Percentiles rank a stretch among this genome's conserved stretches.
Evolutionary conservation across 805 yeast species (phyloP).

Genomic region (Candida oleophila): DNA sequence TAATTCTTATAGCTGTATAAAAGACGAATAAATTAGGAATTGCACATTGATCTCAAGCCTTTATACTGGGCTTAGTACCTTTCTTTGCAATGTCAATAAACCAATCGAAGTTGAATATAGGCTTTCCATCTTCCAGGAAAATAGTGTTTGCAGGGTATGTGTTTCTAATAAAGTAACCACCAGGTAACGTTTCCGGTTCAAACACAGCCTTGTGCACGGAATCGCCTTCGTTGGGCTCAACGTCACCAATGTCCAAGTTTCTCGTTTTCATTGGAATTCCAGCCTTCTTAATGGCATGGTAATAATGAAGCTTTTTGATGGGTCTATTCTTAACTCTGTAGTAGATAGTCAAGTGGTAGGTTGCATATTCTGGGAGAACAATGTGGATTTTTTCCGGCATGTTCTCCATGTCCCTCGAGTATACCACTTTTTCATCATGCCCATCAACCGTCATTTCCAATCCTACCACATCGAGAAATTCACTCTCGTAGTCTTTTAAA

Average conservation of each 20-base stretch:
- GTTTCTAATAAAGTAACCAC: slow-evolving; percentile 29
- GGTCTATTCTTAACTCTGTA: slow-evolving; percentile 21
- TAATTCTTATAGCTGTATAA: no score
- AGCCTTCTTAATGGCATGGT: slow-evolving; percentile 27
- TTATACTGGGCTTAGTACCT: slow-evolving; percentile 6
- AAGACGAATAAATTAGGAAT: no score
- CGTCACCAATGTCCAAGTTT: slow-evolving; percentile 17
- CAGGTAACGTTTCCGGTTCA: slow-evolving; percentile 28
- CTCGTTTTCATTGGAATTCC: slow-evolving; percentile 25
- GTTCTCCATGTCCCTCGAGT: slow-evolving; percentile 22
- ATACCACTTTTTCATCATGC: slow-evolving; percentile 19
- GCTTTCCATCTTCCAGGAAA: slow-evolving; percentile 17
- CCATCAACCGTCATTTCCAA: slow-evolving; percentile 28
- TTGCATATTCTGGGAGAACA: slow-evolving; percentile 24
- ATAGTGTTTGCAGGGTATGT: slow-evolving; percentile 21
- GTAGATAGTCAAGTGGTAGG: slow-evolving; percentile 22
- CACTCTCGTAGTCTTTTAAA: slow-evolving; percentile 18
- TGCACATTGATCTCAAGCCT: no score
- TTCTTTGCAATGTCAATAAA: slow-evolving; percentile 20
- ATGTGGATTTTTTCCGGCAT: slow-evolving; percentile 24
- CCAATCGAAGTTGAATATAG: slow-evolving; percentile 16
- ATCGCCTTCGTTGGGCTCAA: slow-evolving; percentile 14
- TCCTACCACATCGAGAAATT: slow-evolving; percentile 22
- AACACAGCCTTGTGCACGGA: slow-evolving; percentile 19
- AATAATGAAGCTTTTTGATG: slow-evolving; percentile 20